These are phyloP conservation scores for Elaeis oleifera DNA, from an alignment of 202 grass and related monocot genomes.

Conservation along the genomic window DNA sequence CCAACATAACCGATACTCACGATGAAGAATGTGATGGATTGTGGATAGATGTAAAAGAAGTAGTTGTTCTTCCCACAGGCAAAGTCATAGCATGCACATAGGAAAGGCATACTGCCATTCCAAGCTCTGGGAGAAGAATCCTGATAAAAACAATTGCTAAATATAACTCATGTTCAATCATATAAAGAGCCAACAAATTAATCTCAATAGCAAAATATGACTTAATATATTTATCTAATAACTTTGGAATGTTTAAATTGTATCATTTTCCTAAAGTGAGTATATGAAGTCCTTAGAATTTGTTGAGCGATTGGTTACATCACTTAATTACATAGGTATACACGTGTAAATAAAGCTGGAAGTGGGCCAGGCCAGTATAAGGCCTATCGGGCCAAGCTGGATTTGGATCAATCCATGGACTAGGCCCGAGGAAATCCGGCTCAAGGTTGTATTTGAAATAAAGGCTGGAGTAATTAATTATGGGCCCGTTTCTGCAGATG, in stretches of 20 bases:
- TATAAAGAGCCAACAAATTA: conserved; percentile 4
- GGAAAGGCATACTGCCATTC: conserved; percentile 5
- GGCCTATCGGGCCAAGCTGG: no score
- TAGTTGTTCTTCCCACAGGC: conserved; percentile 8
- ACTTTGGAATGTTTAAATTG: background rate
- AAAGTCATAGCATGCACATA: conserved; percentile 8
- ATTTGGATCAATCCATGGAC: no score
- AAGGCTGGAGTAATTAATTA: no score
- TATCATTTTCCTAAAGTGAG: background rate
- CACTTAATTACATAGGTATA: no score
- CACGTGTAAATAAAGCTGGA: no score
- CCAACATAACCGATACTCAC: conserved; percentile 17
- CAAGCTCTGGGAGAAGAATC: conserved; percentile 16
- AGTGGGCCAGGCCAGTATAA: no score
- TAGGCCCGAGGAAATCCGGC: no score
- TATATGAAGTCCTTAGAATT: background rate
- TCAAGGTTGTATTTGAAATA: no score
- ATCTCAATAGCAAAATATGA: background rate
- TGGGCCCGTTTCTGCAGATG: no score
- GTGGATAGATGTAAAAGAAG: conserved; percentile 14
- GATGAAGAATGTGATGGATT: conserved; percentile 13
- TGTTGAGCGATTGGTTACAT: no score
- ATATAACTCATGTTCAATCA: no score
- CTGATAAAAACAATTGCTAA: background rate
- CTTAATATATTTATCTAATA: background rate